These are phyloP conservation scores for Metschnikowia noctiluminum DNA, from an alignment of 805 yeast species.

Conservation along the genomic window DNA sequence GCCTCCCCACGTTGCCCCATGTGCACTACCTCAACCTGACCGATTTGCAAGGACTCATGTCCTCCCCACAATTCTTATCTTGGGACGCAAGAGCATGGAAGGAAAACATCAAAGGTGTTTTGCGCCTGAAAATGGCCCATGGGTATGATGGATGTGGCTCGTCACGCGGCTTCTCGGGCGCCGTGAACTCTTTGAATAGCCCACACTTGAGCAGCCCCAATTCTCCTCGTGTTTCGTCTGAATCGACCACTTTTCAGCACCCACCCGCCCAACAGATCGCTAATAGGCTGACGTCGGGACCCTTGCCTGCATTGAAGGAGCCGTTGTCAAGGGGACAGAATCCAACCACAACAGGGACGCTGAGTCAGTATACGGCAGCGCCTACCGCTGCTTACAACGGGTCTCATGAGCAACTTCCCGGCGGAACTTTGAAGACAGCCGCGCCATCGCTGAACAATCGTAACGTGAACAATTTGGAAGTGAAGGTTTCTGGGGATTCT, in stretches of 20 bases:
- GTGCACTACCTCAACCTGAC: slow-evolving; percentile 40
- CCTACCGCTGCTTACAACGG: background rate
- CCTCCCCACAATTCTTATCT: slow-evolving; percentile 24
- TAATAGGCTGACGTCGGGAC: background rate
- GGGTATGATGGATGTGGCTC: slow-evolving; percentile 76
- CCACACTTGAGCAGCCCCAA: slow-evolving; percentile 22
- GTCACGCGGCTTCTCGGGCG: slow-evolving; percentile 57
- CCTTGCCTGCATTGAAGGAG: background rate
- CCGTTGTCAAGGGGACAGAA: background rate
- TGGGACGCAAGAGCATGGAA: slow-evolving; percentile 41
- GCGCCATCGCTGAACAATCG: slow-evolving; percentile 9
- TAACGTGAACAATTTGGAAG: slow-evolving; percentile 30
- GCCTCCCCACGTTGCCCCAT: slow-evolving; percentile 44
- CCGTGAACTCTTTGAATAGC: slow-evolving; percentile 49
- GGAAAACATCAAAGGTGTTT: slow-evolving; percentile 25
- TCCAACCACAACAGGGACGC: too few relatives aligned
- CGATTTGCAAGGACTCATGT: slow-evolving; percentile 27
- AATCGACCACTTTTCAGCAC: background rate
- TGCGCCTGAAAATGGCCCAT: slow-evolving; percentile 34
- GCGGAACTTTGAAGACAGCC: background rate
- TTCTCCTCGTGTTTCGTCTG: slow-evolving; percentile 1
- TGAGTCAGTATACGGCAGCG: background rate
- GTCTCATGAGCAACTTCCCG: background rate
- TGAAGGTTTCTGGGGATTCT: slow-evolving; percentile 5
- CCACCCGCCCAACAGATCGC: background rate